phyloP scores from a whole-genome alignment of 2,329 filamentous ascomycete genomes.

The Colletotrichum sp. region DNA sequence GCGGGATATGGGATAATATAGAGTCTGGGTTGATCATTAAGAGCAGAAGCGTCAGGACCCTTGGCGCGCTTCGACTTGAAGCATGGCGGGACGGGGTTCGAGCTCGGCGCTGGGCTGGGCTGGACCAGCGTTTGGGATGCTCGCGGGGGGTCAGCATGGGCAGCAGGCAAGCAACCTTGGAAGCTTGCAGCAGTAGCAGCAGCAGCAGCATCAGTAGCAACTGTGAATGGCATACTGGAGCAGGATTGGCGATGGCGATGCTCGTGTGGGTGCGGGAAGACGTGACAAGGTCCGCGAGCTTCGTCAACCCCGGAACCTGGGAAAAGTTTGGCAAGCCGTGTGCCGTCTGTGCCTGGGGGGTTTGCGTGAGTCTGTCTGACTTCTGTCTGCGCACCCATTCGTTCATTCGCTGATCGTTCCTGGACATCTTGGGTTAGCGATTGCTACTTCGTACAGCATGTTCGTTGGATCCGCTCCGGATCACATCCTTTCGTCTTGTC shows the following conservation, averaged over 20 bases:
- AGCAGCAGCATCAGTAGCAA: background rate
- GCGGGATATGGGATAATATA: background rate
- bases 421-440: background rate
- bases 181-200: background rate
- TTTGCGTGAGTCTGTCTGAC: background rate
- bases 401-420: background rate
- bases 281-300: slow-evolving; percentile 9
- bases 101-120: slow-evolving; percentile 6
- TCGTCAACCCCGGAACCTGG: background rate
- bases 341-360: background rate
- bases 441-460: background rate
- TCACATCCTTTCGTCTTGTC: background rate
- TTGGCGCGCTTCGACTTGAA: slow-evolving; percentile 2
- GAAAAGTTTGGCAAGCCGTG: background rate
- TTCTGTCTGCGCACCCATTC: background rate
- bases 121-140: slow-evolving; percentile 17
- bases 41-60: background rate
- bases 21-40: background rate
- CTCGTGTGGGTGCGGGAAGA: background rate
- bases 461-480: background rate
- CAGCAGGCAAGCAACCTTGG: background rate
- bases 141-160: slow-evolving; percentile 2
- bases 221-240: background rate
- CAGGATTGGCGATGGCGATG: background rate
- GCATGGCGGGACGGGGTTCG: slow-evolving; percentile 17